Evolutionary conservation across 495 filamentous ascomycete genomes (phyloP).

Genomic region (Neurospora tetrasperma): DNA sequence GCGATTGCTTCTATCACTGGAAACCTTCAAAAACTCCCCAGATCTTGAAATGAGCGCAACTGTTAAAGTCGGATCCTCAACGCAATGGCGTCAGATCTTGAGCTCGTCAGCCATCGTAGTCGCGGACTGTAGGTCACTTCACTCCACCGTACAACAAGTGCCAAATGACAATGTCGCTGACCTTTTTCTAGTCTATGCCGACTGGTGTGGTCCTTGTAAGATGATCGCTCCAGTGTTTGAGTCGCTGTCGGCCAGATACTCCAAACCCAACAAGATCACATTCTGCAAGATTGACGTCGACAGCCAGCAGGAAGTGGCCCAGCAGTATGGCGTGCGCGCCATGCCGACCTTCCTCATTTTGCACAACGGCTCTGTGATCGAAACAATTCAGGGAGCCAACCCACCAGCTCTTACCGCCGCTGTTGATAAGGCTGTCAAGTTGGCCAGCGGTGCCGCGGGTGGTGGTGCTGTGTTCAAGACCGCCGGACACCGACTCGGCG

Average conservation of each 20-base stretch:
- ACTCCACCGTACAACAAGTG: background rate
- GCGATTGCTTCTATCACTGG: background rate
- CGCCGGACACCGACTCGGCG: conserved; percentile 28
- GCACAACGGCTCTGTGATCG: conserved; percentile 58
- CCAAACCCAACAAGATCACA: conserved; percentile 42
- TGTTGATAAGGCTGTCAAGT: conserved; percentile 62
- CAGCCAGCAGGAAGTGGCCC: conserved; percentile 43
- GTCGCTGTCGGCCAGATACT: conserved; percentile 43
- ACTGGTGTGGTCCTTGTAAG: conserved; percentile 65
- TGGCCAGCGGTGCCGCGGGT: conserved; percentile 35
- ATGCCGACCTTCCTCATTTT: conserved; percentile 88
- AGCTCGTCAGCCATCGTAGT: conserved; percentile 33
- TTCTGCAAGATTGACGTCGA: conserved; percentile 58
- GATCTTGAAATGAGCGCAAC: conserved; percentile 16
- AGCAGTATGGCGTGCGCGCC: conserved; percentile 44
- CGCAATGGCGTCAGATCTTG: conserved; percentile 35
- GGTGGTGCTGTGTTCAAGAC: conserved; percentile 35
- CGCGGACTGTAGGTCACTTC: conserved; percentile 34
- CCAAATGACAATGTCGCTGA: conserved; percentile 11
- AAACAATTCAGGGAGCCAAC: conserved; percentile 74
- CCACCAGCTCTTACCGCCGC: conserved; percentile 59
- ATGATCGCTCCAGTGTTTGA: conserved; percentile 58
- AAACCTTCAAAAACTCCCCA: background rate
- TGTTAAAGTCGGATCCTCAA: conserved; percentile 29
- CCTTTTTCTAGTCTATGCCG: conserved; percentile 42